Evolutionary conservation across 2,329 filamentous ascomycete species (phyloP).

Genomic region (Aspergillus neoniger): DNA sequence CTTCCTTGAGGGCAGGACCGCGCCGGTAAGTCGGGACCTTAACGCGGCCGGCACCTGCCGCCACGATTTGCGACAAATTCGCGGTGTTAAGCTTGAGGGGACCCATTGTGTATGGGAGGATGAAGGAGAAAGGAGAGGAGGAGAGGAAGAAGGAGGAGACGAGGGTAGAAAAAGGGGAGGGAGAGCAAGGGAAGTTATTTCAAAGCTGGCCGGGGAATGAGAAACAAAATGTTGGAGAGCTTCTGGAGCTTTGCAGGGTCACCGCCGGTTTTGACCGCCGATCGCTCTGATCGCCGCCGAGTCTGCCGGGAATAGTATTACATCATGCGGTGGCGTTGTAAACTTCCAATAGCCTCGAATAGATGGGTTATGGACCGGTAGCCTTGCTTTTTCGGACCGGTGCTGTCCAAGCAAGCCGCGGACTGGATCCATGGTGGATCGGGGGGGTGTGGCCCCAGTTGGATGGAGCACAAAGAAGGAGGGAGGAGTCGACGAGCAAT

Average conservation of each 20-base stretch:
- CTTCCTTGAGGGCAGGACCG: constrained; percentile 50
- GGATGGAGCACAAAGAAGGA: no score
- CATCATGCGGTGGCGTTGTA: not conserved
- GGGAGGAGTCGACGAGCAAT: no score
- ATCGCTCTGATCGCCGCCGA: not conserved
- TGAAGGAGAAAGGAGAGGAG: not conserved
- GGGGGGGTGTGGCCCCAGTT: no score
- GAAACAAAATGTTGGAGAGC: no score
- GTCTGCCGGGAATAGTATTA: not conserved
- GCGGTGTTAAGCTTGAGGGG: constrained; percentile 44
- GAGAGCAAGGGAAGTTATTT: no score
- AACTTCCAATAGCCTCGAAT: no score
- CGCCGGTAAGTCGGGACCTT: constrained; percentile 50
- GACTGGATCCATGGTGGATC: no score
- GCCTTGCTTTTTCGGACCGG: no score
- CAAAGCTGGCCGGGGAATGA: no score
- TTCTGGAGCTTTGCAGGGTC: not conserved
- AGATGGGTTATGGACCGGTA: no score
- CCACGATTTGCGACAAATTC: constrained; percentile 42
- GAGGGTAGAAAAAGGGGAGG: not conserved
- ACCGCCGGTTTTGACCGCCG: not conserved
- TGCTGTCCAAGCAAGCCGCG: no score
- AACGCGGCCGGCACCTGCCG: constrained; percentile 30
- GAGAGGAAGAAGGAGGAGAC: not conserved
- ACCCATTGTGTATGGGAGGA: constrained; percentile 28